These are phyloP conservation scores for Penicillium sp. DNA, from an alignment of 2,329 filamentous ascomycete genomes.

Conservation along the genomic window DNA sequence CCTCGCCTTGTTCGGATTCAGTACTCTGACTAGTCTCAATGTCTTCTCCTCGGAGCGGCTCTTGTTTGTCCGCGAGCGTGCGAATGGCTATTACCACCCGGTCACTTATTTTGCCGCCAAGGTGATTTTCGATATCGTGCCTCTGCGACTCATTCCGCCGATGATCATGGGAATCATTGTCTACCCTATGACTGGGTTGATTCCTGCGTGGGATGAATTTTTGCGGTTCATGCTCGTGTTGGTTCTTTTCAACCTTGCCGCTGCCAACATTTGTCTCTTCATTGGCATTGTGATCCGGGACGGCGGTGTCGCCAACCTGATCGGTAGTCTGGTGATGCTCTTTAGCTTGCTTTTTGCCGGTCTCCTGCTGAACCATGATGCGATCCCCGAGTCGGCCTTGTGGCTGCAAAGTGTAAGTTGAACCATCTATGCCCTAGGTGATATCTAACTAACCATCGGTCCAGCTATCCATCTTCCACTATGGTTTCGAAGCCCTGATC, in stretches of 20 bases:
- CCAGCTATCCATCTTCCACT: slow-evolving; percentile 92
- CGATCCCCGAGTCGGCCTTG: slow-evolving; percentile 76
- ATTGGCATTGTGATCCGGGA: slow-evolving; percentile 96
- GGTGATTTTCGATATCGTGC: slow-evolving; percentile 96
- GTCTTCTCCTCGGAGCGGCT: slow-evolving; percentile 90
- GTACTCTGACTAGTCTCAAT: slow-evolving; percentile 86
- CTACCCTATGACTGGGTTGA: slow-evolving; percentile 95
- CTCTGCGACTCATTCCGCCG: slow-evolving; percentile 87
- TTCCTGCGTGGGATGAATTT: slow-evolving; percentile 78
- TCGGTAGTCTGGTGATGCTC: slow-evolving; percentile 94
- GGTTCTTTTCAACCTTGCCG: slow-evolving; percentile 92
- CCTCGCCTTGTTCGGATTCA: slow-evolving; percentile 92
- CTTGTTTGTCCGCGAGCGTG: slow-evolving; percentile 86
- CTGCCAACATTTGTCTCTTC: slow-evolving; percentile 88
- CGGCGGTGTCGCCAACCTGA: slow-evolving; percentile 82
- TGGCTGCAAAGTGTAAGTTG: slow-evolving; percentile 78
- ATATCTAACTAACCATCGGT: slow-evolving; percentile 25
- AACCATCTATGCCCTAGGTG: neutral
- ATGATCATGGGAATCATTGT: slow-evolving; percentile 94
- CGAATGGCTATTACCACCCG: slow-evolving; percentile 94
- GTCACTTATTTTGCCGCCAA: slow-evolving; percentile 93
- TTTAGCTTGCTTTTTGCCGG: slow-evolving; percentile 95
- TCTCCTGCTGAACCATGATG: slow-evolving; percentile 88
- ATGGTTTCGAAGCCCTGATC: slow-evolving; percentile 91
- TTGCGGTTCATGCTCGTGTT: slow-evolving; percentile 87